These are phyloP conservation scores for Microbotryum intermedium DNA, from an alignment of 1,284 basidiomycete species.

Conservation along the genomic window DNA sequence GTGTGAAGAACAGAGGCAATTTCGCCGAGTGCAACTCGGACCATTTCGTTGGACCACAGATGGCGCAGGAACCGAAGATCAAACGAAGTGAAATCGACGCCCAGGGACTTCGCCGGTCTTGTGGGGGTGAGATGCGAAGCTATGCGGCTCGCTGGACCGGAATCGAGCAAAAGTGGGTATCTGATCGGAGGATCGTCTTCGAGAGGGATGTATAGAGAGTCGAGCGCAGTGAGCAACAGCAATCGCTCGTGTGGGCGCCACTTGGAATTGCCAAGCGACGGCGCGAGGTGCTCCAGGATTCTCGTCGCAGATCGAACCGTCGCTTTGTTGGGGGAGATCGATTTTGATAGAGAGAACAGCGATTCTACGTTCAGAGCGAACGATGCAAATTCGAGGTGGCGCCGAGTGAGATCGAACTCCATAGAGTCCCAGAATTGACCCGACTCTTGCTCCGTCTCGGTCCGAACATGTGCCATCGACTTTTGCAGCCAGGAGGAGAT, in stretches of 20 bases:
- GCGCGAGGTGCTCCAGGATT: slow-evolving; percentile 40
- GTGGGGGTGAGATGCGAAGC: slow-evolving; percentile 46
- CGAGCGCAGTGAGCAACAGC: slow-evolving; percentile 55
- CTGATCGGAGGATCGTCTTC: slow-evolving; percentile 35
- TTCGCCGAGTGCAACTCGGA: slow-evolving; percentile 11
- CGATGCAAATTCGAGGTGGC: slow-evolving; percentile 59
- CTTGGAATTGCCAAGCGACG: slow-evolving; percentile 29
- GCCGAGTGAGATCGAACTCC: slow-evolving; percentile 55
- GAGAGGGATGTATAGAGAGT: slow-evolving; percentile 48
- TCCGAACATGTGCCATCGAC: background rate
- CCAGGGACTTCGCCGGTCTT: background rate
- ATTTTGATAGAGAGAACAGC: slow-evolving; percentile 55
- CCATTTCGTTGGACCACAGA: slow-evolving; percentile 10
- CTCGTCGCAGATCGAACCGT: slow-evolving; percentile 56
- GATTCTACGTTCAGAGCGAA: slow-evolving; percentile 60
- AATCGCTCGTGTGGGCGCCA: slow-evolving; percentile 49
- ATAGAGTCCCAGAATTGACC: slow-evolving; percentile 31
- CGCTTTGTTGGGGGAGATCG: slow-evolving; percentile 46
- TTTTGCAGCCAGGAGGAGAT: too few relatives aligned
- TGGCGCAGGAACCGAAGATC: slow-evolving; percentile 6
- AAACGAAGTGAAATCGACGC: background rate
- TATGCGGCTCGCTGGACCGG: slow-evolving; percentile 60
- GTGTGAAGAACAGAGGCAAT: slow-evolving; percentile 10
- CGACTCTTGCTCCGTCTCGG: slow-evolving; percentile 43
- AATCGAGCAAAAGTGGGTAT: slow-evolving; percentile 49